Evolutionary conservation across 2,329 filamentous ascomycete species (phyloP), one percentile per base, ranked within the genome.

Genomic region (Colletotrichum costaricense): DNA sequence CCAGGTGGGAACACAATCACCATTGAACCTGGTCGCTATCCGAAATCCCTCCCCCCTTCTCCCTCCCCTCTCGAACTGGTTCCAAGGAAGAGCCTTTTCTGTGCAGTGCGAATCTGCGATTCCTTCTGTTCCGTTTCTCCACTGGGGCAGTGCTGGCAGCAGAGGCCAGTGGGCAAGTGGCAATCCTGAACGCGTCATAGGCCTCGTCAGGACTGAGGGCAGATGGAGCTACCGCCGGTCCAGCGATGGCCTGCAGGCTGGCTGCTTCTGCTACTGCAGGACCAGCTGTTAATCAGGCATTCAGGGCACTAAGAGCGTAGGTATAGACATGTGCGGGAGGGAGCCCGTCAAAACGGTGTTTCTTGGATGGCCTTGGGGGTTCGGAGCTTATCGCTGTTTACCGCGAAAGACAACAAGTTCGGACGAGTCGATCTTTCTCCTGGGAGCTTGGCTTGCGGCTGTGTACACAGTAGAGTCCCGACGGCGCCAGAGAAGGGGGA

Each of bases 121-220:
- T 52, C 35, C 7, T 33, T 28, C 57, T n/a, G n/a, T 58, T 35
- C 49, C 38, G 19, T 12, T 58, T 46, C 65, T 5, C 70, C 70
- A 73, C 70, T 42, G 67, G 46, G 60, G 70, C 70, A 49, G 70
- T 73, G 70, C 70, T 24, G 42, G 28, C 16, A 56, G n/a, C 49
- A 58, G 24, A 54, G 55, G 35, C 24, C 60, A 56, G 70, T 65
- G 70, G 55, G 46, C 26, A 46, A 56, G 70, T 69, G 66, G 66
- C 70, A 46, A 65, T 63, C 19, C 60, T 35, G 66, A 64, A 73
- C 66, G 66, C 70, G 70, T 73, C 70, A 73, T 73, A 57, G 60
- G 60, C 70, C 70, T 73, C 70, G 70, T 73, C 60, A 65, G 59
- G 38, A 42, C 38, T 42, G 38, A 42, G 38, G 60, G 70, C 67